Evolutionary conservation across 2,329 filamentous ascomycete genomes (phyloP).

Genomic region (Davidsoniella neocaledoniae): DNA sequence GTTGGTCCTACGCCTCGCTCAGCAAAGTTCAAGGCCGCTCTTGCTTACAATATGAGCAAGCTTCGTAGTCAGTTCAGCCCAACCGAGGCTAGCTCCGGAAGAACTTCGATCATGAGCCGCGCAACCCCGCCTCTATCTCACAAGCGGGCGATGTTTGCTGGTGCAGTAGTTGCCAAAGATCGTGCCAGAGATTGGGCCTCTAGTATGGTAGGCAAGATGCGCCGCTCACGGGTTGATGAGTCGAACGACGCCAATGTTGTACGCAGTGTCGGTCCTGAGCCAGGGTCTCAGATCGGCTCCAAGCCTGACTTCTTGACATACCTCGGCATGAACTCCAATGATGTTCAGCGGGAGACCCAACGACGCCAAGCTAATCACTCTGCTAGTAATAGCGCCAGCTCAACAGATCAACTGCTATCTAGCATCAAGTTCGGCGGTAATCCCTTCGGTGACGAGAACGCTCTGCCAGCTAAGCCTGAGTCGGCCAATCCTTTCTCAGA

Average conservation of each 20-base stretch:
- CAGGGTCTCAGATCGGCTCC: neutral
- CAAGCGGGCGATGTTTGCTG: conserved; percentile 17
- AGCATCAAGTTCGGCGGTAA: conserved; percentile 23
- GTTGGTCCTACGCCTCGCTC: conserved; percentile 32
- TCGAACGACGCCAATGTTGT: conserved; percentile 2
- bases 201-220: conserved; percentile 9
- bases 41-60: conserved; percentile 18
- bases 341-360: conserved; percentile 23
- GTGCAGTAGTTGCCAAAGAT: conserved; percentile 18
- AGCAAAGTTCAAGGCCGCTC: conserved; percentile 24
- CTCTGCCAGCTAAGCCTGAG: conserved; percentile 22
- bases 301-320: conserved; percentile 29
- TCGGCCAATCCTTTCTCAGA: conserved; percentile 31
- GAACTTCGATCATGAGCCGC: conserved; percentile 26
- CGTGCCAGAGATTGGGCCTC: conserved; percentile 16
- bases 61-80: conserved; percentile 6
- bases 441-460: conserved; percentile 34
- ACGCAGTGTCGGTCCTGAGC: neutral
- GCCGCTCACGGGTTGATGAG: too few relatives aligned
- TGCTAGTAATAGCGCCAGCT: conserved; percentile 19
- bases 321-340: conserved; percentile 26
- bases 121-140: conserved; percentile 11
- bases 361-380: conserved; percentile 19
- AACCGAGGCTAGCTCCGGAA: conserved; percentile 23
- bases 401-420: conserved; percentile 25